A percentile compares a stretch with the other conserved stretches of the same genome.
Evolutionary conservation across 2,329 filamentous ascomycete genomes (phyloP).

Genomic region (Fusarium scirpi): DNA sequence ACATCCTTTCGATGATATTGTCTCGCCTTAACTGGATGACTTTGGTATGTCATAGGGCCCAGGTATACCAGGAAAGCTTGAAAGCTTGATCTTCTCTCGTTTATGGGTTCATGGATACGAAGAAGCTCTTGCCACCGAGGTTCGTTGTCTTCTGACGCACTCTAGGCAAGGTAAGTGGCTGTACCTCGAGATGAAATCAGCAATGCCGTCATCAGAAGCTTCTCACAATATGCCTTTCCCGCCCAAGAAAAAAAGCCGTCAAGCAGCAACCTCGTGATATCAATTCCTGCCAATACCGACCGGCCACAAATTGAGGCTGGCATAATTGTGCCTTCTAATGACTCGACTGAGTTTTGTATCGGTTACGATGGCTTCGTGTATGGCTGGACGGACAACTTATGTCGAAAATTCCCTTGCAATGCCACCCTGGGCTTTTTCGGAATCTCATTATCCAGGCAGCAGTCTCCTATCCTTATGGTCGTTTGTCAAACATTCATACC

Average conservation of each 20-base stretch:
- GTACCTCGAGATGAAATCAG: neutral
- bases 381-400: neutral
- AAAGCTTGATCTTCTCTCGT: neutral
- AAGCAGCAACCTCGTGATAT: conserved; percentile 11
- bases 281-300: neutral
- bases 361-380: neutral
- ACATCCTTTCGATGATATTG: neutral
- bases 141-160: conserved; percentile 18
- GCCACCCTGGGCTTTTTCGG: conserved; percentile 2
- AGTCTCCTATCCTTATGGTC: neutral
- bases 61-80: neutral
- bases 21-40: neutral
- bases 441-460: conserved; percentile 19
- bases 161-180: neutral
- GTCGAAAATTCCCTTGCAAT: neutral
- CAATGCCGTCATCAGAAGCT: conserved; percentile 5
- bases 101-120: neutral
- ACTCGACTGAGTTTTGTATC: neutral
- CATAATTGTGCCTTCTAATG: neutral
- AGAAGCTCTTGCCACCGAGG: neutral
- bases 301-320: conserved; percentile 16
- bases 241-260: neutral
- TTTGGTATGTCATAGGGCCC: neutral
- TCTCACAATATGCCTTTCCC: conserved; percentile 1
- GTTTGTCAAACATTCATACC: neutral